phyloP scores from a whole-genome alignment of 371 early-diverging fungal species.

The Mucor piriformis region DNA sequence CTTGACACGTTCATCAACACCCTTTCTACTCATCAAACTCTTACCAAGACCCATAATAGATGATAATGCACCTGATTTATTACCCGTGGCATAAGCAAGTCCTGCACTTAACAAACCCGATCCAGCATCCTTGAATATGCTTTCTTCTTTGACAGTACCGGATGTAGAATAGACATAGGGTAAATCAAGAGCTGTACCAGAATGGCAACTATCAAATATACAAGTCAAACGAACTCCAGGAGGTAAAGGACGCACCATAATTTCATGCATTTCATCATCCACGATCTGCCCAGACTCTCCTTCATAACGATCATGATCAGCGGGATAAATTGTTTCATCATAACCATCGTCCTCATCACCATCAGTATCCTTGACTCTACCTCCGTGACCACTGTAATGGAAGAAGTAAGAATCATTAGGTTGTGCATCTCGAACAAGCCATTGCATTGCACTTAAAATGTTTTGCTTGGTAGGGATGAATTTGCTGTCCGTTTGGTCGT shows the following conservation, averaged over 20 bases:
- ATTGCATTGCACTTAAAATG: slow-evolving; percentile 82
- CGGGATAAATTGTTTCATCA: slow-evolving; percentile 63
- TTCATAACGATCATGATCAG: slow-evolving; percentile 66
- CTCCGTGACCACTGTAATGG: slow-evolving; percentile 91
- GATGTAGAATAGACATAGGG: slow-evolving; percentile 78
- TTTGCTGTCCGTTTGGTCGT: slow-evolving; percentile 70
- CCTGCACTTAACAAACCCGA: slow-evolving; percentile 45
- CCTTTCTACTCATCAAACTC: slow-evolving; percentile 39
- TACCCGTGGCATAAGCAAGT: slow-evolving; percentile 50
- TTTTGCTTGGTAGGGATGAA: slow-evolving; percentile 79
- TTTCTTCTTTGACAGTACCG: slow-evolving; percentile 62
- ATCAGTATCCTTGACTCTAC: slow-evolving; percentile 61
- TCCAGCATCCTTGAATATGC: slow-evolving; percentile 47
- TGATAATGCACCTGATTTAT: slow-evolving; percentile 40
- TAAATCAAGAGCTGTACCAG: slow-evolving; percentile 82
- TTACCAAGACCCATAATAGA: slow-evolving; percentile 48
- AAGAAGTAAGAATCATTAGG: slow-evolving; percentile 86
- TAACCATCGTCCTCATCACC: slow-evolving; percentile 87
- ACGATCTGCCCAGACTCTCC: slow-evolving; percentile 67
- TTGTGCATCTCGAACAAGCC: slow-evolving; percentile 81
- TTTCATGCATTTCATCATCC: slow-evolving; percentile 83
- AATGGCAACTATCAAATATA: slow-evolving; percentile 84
- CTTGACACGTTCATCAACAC: slow-evolving; percentile 41
- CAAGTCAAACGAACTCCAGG: slow-evolving; percentile 81
- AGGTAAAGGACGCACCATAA: slow-evolving; percentile 80